Base-by-base conservation (phyloP, 139 green algal species). In the Astrephomene gubernaculifera region DNA sequence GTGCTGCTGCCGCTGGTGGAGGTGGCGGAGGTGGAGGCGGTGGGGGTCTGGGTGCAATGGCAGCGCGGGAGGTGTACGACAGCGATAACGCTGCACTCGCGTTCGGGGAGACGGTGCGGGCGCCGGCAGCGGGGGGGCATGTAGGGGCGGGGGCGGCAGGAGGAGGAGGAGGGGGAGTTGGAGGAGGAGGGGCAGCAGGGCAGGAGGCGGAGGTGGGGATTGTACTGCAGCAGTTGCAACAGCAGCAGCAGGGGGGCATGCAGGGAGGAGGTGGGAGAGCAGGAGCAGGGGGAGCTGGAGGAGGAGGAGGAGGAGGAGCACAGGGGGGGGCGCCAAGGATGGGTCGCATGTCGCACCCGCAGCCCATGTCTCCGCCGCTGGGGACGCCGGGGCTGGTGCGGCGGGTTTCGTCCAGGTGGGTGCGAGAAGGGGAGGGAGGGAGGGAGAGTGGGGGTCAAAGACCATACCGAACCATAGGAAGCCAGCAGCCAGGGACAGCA, bases 341-440 rank as follows among this genome's bases (percentile, higher is more conserved):
- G 31, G 63, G 21, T 19, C 79, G 39, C 41, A 24, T 36, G 31
- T 29, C 61, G 61, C 60, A 68, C 12, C 54, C 60, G n/a, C 43
- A 24, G 24, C 27, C 61, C 0, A 31, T 12, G 61, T 71, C 60
- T 44, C 64, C 65, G 43, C 61, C 64, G 64, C 67, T 43, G 8
- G 45, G 14, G 10, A 75, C 45, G 9, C 65, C 45, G 0, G 31
- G 64, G 25, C 49, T 41, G 27, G 64, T 76, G n/a, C 27, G 65
- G 43, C 78, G 78, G 12, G 21, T 57, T 22, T 63, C 65, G 1
- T 85, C 43, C 63, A 85, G 78, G 60, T 71, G 44, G 24, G 31
- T 44, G 38, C 4, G 43, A 21, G 17, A 44, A 9, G 29, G 24
- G 43, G 10, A 41, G 22, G 10, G 14, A 36, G 22, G 12, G 43